These are phyloP conservation scores for Vicia sativa DNA, from an alignment of 306 rosid species.

Conservation along the genomic window DNA sequence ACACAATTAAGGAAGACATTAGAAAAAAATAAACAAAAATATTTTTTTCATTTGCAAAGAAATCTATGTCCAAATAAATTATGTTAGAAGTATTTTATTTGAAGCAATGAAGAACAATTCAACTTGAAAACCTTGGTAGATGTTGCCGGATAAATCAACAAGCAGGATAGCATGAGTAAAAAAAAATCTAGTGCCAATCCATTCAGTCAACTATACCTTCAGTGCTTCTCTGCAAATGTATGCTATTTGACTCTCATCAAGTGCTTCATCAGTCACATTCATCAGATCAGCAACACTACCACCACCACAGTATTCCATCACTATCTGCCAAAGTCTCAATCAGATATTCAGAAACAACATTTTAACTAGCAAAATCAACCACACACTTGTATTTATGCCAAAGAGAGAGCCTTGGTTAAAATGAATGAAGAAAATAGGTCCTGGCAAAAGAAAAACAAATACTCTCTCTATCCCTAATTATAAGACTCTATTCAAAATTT, in stretches of 20 bases:
- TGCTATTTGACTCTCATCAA: constrained; percentile 96
- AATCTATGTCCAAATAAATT: constrained; percentile 27
- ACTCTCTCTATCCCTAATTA: too few species aligned
- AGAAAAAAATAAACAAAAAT: constrained; percentile 23
- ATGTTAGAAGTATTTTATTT: constrained; percentile 10
- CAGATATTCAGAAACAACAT: constrained; percentile 46
- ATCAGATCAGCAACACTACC: constrained; percentile 97
- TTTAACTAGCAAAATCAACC: constrained; percentile 33
- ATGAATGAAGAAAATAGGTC: neutral
- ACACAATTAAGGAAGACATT: constrained; percentile 29
- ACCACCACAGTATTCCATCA: constrained; percentile 99
- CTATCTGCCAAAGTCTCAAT: constrained; percentile 76
- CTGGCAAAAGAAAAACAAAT: constrained; percentile 10
- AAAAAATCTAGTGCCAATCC: constrained; percentile 10
- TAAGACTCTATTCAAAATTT: too few species aligned
- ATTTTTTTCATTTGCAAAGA: constrained; percentile 9
- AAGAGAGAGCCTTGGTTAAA: neutral
- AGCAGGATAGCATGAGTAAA: constrained; percentile 20
- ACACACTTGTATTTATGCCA: neutral
- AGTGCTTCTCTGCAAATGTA: constrained; percentile 91
- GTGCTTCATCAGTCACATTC: constrained; percentile 78
- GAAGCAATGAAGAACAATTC: constrained; percentile 21
- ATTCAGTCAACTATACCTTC: constrained; percentile 63
- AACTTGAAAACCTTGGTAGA: constrained; percentile 25
- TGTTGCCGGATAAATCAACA: constrained; percentile 26